A percentile compares a stretch with the other conserved stretches of the same genome.
phyloP scores from a whole-genome alignment of 2,329 filamentous ascomycete genomes.

The Dothideomycetes sp. region DNA sequence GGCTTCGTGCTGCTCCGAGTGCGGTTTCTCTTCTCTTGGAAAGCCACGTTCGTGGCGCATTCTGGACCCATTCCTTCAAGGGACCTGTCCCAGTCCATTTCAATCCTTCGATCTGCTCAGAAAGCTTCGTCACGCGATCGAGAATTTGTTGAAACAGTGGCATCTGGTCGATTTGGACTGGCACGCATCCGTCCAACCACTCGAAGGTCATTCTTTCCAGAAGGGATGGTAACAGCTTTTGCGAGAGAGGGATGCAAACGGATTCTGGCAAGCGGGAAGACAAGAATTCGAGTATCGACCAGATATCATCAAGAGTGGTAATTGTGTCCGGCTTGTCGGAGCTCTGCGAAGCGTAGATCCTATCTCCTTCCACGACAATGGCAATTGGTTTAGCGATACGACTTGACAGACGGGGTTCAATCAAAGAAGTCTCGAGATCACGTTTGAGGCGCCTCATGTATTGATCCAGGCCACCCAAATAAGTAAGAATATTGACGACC shows the following conservation, averaged over 20 bases:
- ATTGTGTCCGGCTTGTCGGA: not conserved
- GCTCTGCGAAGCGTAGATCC: slow-evolving; percentile 20
- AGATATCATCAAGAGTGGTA: slow-evolving; percentile 36
- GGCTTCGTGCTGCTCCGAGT: slow-evolving; percentile 62
- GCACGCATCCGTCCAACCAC: slow-evolving; percentile 71
- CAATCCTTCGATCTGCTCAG: slow-evolving; percentile 50
- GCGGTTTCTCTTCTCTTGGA: slow-evolving; percentile 71
- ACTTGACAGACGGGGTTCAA: slow-evolving; percentile 21
- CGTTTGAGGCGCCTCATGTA: slow-evolving; percentile 17
- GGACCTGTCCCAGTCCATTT: slow-evolving; percentile 52
- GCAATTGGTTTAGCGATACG: slow-evolving; percentile 16
- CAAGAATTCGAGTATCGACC: slow-evolving; percentile 42
- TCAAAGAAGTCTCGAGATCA: slow-evolving; percentile 24
- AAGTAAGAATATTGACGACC: slow-evolving; percentile 14
- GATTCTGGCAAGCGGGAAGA: slow-evolving; percentile 40
- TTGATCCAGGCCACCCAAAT: slow-evolving; percentile 20
- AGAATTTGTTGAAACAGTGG: slow-evolving; percentile 61
- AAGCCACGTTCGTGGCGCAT: slow-evolving; percentile 76
- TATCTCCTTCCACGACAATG: slow-evolving; percentile 18
- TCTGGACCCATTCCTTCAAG: slow-evolving; percentile 69
- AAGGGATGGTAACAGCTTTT: slow-evolving; percentile 60
- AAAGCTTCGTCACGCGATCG: slow-evolving; percentile 56
- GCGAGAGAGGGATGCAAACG: slow-evolving; percentile 49
- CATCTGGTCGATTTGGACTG: slow-evolving; percentile 63
- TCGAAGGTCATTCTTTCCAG: slow-evolving; percentile 57